A percentile compares a stretch with the other conserved stretches of the same genome.
phyloP scores from a whole-genome alignment of 176 grass and related monocot species.

The Alloteropsis semialata region DNA sequence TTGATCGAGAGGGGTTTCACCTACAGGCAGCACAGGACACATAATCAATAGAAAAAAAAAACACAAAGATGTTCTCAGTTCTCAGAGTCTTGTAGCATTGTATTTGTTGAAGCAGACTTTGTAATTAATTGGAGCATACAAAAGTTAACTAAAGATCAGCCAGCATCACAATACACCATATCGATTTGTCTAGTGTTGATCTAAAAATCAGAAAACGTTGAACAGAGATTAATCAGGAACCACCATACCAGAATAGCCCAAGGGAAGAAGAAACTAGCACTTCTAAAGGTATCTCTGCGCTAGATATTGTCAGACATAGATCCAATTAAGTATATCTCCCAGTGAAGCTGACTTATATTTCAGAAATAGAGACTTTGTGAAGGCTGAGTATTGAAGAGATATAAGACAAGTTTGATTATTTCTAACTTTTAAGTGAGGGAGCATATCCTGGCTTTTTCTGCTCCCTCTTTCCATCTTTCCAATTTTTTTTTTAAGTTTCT shows the following conservation, averaged over 20 bases:
- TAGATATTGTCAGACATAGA: background rate
- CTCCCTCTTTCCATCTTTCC: slow-evolving; percentile 2
- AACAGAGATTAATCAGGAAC: slow-evolving; percentile 6
- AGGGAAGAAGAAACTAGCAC: slow-evolving; percentile 19
- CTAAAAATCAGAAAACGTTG: background rate
- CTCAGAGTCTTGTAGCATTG: background rate
- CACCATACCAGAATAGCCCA: background rate
- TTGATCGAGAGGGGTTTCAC: slow-evolving; percentile 71
- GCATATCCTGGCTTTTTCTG: background rate
- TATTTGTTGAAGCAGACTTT: background rate
- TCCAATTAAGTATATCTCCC: background rate
- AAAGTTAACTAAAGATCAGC: background rate
- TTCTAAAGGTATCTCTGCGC: background rate
- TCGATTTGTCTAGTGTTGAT: background rate
- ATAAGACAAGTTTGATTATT: background rate
- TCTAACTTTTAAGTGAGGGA: background rate
- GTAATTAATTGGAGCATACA: slow-evolving; percentile 1
- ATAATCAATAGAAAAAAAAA: slow-evolving; percentile 19
- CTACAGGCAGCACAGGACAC: slow-evolving; percentile 23
- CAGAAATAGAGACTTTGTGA: background rate
- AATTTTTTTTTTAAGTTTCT: slow-evolving; percentile 12
- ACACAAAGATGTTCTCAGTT: background rate
- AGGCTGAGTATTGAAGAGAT: background rate
- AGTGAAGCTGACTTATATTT: background rate
- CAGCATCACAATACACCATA: background rate